Base-by-base conservation (phyloP, 1,284 basidiomycete genomes). In the Agaricales sp. region DNA sequence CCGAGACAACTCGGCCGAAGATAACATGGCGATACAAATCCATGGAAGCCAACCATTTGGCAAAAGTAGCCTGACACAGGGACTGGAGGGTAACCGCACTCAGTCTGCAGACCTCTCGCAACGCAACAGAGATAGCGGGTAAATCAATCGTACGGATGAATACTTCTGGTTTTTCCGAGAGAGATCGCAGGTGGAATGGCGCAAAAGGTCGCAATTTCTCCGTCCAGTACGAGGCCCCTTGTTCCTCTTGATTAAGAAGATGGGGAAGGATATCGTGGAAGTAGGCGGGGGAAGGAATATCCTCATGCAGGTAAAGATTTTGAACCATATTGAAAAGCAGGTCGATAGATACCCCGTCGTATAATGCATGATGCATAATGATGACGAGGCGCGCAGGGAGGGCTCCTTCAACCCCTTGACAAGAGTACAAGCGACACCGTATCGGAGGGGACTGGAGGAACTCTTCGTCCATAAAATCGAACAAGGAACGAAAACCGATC, bases 341-440 rank as follows among this genome's bases (percentile, higher is more conserved):
- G 6, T 59, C 58, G 20, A 75, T 57, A 13, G 73, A 73, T 12
- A 70, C 52, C 3, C 74, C 74, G 51, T 76, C 74, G 51, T 76
- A 76, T n/a, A 76, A 55, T 1, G 73, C 71, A 55, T 76, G 74
- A 52, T 76, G 74, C 59, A 76, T 62, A 30, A 68, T 62, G 3
- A 76, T 55, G 11, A 73, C 63, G 2, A 76, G 61, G 37, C 3
- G 44, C 11, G 44, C 44, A 45, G 6, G 6, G 23, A 6, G 12
- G 8, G 11, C 11, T 22, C 6, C 12, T 4, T 6, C 49, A 50
- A 51, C 38, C 21, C 54, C 50, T 37, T 51, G 46, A 18, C 52
- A 48, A 23, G 44, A 60, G 53, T 63, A 63, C 16, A 67, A 48
- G 26, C 63, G 65, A 37, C 71, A 51, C 59, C 61, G 63, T 1